Evolutionary conservation across 306 rosid species (phyloP).

Genomic region (Cicer arietinum): DNA sequence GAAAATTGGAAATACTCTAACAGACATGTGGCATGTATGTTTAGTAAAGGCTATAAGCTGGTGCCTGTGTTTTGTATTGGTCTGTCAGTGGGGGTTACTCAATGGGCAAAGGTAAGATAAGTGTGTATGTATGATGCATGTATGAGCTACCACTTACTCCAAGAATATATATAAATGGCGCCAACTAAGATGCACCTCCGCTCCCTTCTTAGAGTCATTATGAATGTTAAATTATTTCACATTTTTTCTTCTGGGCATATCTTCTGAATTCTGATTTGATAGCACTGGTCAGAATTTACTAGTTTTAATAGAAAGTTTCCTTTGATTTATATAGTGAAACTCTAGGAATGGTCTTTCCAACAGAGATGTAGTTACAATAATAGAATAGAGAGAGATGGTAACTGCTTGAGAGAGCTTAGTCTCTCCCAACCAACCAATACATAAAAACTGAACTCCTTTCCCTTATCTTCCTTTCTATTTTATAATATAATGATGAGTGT

Average conservation of each 20-base stretch:
- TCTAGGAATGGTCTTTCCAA: too few relatives aligned
- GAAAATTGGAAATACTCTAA: slow-evolving; percentile 9
- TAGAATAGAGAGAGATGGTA: too few relatives aligned
- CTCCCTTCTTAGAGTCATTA: slow-evolving; percentile 1
- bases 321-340: too few relatives aligned
- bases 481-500: too few relatives aligned
- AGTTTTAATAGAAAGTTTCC: too few relatives aligned
- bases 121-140: slow-evolving; percentile 7
- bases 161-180: neutral
- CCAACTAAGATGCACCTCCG: neutral
- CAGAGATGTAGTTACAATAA: too few relatives aligned
- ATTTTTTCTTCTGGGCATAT: slow-evolving; percentile 23
- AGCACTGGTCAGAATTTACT: too few relatives aligned
- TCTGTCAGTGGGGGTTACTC: neutral
- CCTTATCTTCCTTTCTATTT: too few relatives aligned
- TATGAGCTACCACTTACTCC: slow-evolving; percentile 4
- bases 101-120: slow-evolving; percentile 1
- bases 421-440: too few relatives aligned
- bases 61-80: neutral
- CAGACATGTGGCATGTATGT: slow-evolving; percentile 5
- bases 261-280: slow-evolving; percentile 1
- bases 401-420: too few relatives aligned
- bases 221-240: neutral
- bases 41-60: neutral
- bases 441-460: too few relatives aligned